Base-by-base conservation (phyloP, 1,284 basidiomycete genomes). In the Apiotrichum mycotoxinovorans region DNA sequence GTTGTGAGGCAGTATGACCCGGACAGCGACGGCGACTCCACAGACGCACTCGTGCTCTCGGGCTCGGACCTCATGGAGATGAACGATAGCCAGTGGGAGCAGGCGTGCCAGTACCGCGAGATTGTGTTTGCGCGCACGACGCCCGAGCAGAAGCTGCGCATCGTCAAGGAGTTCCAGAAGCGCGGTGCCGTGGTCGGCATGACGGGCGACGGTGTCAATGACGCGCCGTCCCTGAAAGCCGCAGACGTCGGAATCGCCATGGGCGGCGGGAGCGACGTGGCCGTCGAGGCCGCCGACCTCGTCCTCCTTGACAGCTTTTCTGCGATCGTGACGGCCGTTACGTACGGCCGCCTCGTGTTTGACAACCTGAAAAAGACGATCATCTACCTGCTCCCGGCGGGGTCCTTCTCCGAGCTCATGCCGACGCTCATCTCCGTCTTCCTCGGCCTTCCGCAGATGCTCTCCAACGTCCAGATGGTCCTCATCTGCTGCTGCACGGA, bases 61-160 rank as follows among this genome's bases (percentile, higher is more conserved):
- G 83, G 84, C 4, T 58, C 77, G 8, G 83, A 85, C 56, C 73
- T 85, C 54, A 80, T 80, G 69, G 75, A 74, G 34, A 77, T 82
- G 73, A 76, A 72, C 17, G 73, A 80, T 22, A 41, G 64, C 8
- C 80, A 83, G 55, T 85, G 83, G 83, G 77, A 82, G 45, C 71
- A 75, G 52, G 77, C 82, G 22, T 80, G 80, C 45, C 68, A 79
- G 50, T 87, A 85, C 69, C 79, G 82, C 30, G 87, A 88, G 68
- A 81, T 88, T 55, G 86, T 88, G 10, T 88, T 88, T 60, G 85
- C 86, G 0, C 81, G 87, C 33, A 88, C 86, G 1, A 85, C 85
- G 0, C 87, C 87, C 0, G 84, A 87, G 68, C 84, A 86, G 72
- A 89, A 89, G 71, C 76, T 88, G 17, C 78, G 80, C 35, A 88